These are phyloP conservation scores for Amanita rimosa DNA, from an alignment of 768 basidiomycete genomes.

Conservation along the genomic window DNA sequence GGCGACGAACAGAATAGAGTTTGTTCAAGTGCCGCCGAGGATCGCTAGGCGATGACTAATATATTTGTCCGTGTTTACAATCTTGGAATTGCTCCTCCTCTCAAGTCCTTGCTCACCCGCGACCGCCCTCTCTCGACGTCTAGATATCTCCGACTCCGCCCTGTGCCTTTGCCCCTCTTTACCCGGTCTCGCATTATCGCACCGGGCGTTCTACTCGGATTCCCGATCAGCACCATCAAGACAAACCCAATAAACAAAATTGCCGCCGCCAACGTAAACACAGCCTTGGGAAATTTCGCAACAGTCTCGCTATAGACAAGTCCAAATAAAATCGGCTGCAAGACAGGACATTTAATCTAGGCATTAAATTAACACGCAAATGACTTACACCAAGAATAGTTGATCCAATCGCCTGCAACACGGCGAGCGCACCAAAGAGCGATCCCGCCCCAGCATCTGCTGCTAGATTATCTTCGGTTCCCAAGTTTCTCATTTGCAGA, in stretches of 20 bases:
- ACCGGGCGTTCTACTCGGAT: slow-evolving; percentile 15
- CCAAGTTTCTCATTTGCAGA: slow-evolving; percentile 29
- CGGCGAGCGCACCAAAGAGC: slow-evolving; percentile 62
- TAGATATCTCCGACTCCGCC: slow-evolving; percentile 9
- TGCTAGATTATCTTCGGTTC: slow-evolving; percentile 13
- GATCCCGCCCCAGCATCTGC: slow-evolving; percentile 30
- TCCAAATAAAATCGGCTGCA: slow-evolving; percentile 61
- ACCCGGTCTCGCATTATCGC: slow-evolving; percentile 12
- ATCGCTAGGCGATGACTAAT: slow-evolving; percentile 2
- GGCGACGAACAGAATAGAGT: slow-evolving; percentile 1
- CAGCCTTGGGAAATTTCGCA: slow-evolving; percentile 54
- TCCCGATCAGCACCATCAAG: slow-evolving; percentile 27
- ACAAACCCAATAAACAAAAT: slow-evolving; percentile 31
- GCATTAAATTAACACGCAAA: background rate
- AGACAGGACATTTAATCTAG: background rate
- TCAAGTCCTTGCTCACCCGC: slow-evolving; percentile 34
- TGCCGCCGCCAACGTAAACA: slow-evolving; percentile 47
- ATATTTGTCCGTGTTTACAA: slow-evolving; percentile 3
- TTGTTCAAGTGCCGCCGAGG: slow-evolving; percentile 1
- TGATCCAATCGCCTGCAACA: slow-evolving; percentile 58
- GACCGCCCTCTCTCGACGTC: slow-evolving; percentile 34
- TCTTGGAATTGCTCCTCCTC: slow-evolving; percentile 23
- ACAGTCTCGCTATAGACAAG: slow-evolving; percentile 62
- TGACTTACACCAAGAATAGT: slow-evolving; percentile 44
- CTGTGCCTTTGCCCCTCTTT: slow-evolving; percentile 12